phyloP scores from a whole-genome alignment of 768 basidiomycete species.

The Sutorius australiensis region DNA sequence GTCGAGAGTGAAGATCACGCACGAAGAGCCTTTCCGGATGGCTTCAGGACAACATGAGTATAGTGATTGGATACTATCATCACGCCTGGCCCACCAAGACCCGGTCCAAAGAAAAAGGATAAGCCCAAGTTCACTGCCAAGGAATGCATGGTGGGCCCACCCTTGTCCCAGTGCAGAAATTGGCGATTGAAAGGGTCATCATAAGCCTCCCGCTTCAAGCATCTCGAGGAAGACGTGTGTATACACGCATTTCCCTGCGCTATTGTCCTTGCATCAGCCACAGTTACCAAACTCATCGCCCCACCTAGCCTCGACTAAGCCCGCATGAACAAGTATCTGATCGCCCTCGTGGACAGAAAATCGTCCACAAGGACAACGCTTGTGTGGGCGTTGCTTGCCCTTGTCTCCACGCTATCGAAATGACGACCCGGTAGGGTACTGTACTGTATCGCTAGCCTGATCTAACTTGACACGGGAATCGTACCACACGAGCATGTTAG shows the following conservation, averaged over 20 bases:
- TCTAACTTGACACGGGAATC: neutral
- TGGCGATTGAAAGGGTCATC: constrained; percentile 69
- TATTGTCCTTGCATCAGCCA: neutral
- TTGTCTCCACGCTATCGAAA: neutral
- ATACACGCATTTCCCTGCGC: constrained; percentile 32
- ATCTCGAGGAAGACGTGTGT: constrained; percentile 55
- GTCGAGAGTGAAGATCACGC: no score
- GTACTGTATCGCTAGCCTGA: constrained; percentile 64
- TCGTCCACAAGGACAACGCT: constrained; percentile 70
- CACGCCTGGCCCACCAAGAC: no score
- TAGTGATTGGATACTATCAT: no score
- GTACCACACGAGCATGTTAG: no score
- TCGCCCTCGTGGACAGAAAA: constrained; percentile 87
- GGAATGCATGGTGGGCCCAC: no score
- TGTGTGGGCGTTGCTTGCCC: constrained; percentile 38
- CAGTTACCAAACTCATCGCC: constrained; percentile 74
- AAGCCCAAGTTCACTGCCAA: no score
- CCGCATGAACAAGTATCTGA: constrained; percentile 88
- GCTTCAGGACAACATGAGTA: no score
- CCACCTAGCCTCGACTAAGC: constrained; percentile 86
- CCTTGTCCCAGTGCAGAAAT: no score
- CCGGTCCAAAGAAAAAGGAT: no score
- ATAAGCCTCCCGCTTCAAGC: constrained; percentile 43
- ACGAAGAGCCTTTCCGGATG: no score
- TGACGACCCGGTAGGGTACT: constrained; percentile 43